These are phyloP conservation scores for Malus hybrid DNA, from an alignment of 331 rosid species.

Conservation along the genomic window DNA sequence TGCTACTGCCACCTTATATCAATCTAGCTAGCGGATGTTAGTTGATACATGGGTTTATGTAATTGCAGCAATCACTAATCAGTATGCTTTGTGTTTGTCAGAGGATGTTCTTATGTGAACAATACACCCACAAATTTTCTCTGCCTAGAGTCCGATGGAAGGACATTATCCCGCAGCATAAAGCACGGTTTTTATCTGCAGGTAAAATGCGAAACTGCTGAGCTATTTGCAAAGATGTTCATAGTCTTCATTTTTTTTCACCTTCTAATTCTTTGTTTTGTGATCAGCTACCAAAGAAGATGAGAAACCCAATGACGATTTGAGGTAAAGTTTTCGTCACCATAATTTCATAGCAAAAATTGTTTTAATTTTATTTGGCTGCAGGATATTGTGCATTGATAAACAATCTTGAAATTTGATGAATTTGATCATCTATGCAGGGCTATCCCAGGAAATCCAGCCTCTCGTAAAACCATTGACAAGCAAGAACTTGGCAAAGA, in stretches of 20 bases:
- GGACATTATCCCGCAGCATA: constrained; percentile 47
- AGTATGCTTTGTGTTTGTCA: constrained; percentile 12
- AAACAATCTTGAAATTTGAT: not conserved
- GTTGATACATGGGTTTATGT: not conserved
- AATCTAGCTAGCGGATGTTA: not conserved
- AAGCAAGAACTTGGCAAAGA: constrained; percentile 27
- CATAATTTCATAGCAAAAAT: not conserved
- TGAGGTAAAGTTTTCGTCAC: constrained; percentile 16
- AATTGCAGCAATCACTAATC: not conserved
- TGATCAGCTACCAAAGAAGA: constrained; percentile 13
- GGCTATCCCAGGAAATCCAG: constrained; percentile 9
- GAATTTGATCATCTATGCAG: constrained; percentile 26
- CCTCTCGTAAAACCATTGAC: constrained; percentile 14
- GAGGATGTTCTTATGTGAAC: constrained; percentile 62
- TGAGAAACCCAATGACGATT: constrained; percentile 25
- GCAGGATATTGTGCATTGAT: not conserved
- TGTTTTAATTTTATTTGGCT: not conserved
- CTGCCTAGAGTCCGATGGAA: constrained; percentile 46
- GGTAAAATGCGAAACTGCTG: constrained; percentile 19
- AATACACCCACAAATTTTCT: constrained; percentile 56
- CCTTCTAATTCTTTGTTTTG: not conserved
- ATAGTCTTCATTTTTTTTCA: not conserved
- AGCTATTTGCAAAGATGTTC: not conserved
- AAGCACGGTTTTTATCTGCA: constrained; percentile 43
- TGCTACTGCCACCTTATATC: not conserved